Evolutionary conservation across 768 basidiomycete genomes (phyloP).

Genomic region (Aureoboletus auriporus): DNA sequence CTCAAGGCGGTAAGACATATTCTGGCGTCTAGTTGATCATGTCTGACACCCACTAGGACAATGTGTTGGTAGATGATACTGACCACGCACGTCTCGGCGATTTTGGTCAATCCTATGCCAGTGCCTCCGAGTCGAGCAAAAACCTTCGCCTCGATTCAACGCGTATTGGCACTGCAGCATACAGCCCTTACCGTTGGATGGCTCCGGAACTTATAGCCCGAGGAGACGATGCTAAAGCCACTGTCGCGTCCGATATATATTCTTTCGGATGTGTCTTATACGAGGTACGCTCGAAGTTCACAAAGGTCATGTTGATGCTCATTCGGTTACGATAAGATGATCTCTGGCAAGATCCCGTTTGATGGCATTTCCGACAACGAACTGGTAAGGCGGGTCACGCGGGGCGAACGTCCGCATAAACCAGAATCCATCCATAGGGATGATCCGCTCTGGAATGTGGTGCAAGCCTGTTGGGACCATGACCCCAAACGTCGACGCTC

Average conservation of each 20-base stretch:
- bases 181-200: constrained; percentile 19
- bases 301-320: not conserved
- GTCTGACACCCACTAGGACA: constrained; percentile 16
- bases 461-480: constrained; percentile 8
- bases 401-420: not conserved
- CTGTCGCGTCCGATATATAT: constrained; percentile 21
- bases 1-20: constrained; percentile 32
- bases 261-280: constrained; percentile 29
- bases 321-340: constrained; percentile 11
- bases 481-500: constrained; percentile 11
- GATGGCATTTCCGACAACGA: not conserved
- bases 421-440: constrained; percentile 4
- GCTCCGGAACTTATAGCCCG: constrained; percentile 22
- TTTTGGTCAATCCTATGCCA: constrained; percentile 26
- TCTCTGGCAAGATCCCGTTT: constrained; percentile 17
- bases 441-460: constrained; percentile 15
- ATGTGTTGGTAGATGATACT: constrained; percentile 17
- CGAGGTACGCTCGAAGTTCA: constrained; percentile 16
- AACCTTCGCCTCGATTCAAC: constrained; percentile 18
- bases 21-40: not conserved
- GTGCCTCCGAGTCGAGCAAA: constrained; percentile 19
- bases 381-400: not conserved
- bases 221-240: constrained; percentile 6
- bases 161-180: constrained; percentile 10
- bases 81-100: constrained; percentile 20